These are phyloP conservation scores for Cryphonectria parasitica DNA, from an alignment of 2,329 filamentous ascomycete genomes.

Conservation along the genomic window DNA sequence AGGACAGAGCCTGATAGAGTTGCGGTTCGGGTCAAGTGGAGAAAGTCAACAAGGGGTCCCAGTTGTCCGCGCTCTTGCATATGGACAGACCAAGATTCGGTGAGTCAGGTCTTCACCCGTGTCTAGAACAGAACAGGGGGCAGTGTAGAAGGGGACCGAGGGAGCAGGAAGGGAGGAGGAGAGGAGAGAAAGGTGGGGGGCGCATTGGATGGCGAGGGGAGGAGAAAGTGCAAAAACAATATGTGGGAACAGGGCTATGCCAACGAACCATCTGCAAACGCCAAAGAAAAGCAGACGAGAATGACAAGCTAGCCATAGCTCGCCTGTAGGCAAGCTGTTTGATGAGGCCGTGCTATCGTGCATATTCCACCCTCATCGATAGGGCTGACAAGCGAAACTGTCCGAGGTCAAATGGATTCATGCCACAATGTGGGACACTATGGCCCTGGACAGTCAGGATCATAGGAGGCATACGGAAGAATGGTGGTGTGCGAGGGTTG, in stretches of 20 bases:
- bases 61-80: conserved; percentile 4
- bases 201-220: not conserved
- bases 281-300: not conserved
- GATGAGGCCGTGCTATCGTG: conserved; percentile 20
- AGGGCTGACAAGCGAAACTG: conserved; percentile 21
- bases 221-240: conserved; percentile 8
- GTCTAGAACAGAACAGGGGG: not conserved
- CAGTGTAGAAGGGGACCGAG: not conserved
- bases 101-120: conserved; percentile 14
- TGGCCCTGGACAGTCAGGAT: conserved; percentile 11
- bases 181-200: too few relatives aligned
- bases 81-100: conserved; percentile 21
- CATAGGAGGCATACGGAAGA: conserved; percentile 17
- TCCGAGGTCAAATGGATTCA: conserved; percentile 18
- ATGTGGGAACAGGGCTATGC: conserved; percentile 20
- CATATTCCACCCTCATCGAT: conserved; percentile 20
- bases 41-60: conserved; percentile 12
- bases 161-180: not conserved
- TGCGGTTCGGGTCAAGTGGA: conserved; percentile 25
- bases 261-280: conserved; percentile 15
- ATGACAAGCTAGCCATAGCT: conserved; percentile 12
- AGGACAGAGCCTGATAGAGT: conserved; percentile 4
- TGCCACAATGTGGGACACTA: conserved; percentile 5
- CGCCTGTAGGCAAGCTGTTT: conserved; percentile 18
- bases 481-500: conserved; percentile 10